Base-by-base conservation (phyloP, 176 grass and related monocot genomes). In the Tillandsia fasciculata region DNA sequence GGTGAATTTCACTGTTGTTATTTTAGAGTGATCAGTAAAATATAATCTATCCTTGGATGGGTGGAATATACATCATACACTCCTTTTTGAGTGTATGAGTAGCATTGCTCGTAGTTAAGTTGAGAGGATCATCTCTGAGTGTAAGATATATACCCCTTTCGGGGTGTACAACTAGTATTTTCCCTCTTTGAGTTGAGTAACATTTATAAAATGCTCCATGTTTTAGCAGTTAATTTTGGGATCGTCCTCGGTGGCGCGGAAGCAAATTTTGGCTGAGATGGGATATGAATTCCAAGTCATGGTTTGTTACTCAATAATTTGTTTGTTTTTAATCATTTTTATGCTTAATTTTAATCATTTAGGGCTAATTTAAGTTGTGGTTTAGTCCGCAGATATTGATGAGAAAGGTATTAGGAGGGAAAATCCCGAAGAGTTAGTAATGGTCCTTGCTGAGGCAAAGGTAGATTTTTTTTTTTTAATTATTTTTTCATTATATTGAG, bases 391-490 rank as follows among this genome's bases (percentile, higher is more conserved):
- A 69, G 87, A 92, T 17, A 96, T 96, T 33, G 88, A 96, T 65
- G 92, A 96, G 83, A 92, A 89, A 82, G 81, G 86, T 79, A 96
- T 96, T 68, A 75, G 92, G 74, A 84, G 83, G 64, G 86, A 87
- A 50, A 81, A 87, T 56, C 86, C 92, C 0, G 92, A 96, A 9
- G 92, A 96, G 20, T 75, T 96, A 58, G 92, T 96, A 1, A 77
- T 89, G 70, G 88, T 96, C 66, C 92, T 96, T 47, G 92, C 92
- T 0, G 86, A 96, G 67, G 92, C 88, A 58, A 96, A 96, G 88
- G 92, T 89, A 63, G n/a, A 11, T 1, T 12, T 12, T 9, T 61
- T 9, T 61, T 61, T n/a, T 15, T 10, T 23, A n/a, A 5, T 3
- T 33, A 48, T 17, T 14, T 8, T 42, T 15, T 2, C 33, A 42